These are phyloP conservation scores for Lichtheimia ramosa DNA, from an alignment of 371 early-diverging fungal genomes.

Conservation along the genomic window DNA sequence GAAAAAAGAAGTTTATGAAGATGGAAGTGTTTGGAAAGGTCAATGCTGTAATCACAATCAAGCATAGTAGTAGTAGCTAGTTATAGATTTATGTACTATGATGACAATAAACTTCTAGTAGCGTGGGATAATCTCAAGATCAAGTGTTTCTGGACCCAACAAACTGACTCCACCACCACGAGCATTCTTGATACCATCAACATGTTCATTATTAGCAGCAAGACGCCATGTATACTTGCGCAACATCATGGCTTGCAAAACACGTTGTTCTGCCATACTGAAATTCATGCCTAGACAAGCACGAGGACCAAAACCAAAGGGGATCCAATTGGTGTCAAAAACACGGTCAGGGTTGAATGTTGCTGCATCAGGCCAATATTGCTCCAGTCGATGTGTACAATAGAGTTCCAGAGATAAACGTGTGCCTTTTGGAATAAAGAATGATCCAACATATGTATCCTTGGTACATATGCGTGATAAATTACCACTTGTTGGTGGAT, in stretches of 20 bases:
- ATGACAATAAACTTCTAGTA: conserved; percentile 4
- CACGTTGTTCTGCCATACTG: conserved; percentile 23
- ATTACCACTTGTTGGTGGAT: conserved; percentile 24
- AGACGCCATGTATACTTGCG: conserved; percentile 19
- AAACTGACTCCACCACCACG: conserved; percentile 24
- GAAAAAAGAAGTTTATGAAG: conserved; percentile 86
- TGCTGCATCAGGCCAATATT: conserved; percentile 28
- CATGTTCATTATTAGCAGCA: conserved; percentile 23
- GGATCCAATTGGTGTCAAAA: conserved; percentile 21
- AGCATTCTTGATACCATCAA: conserved; percentile 21
- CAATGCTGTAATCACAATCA: conserved; percentile 9
- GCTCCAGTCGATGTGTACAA: conserved; percentile 19
- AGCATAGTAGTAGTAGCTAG: background rate
- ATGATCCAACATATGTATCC: conserved; percentile 24
- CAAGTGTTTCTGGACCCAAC: conserved; percentile 24
- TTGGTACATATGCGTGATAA: conserved; percentile 19
- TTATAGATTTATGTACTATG: background rate
- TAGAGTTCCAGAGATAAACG: conserved; percentile 32
- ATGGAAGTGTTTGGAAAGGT: conserved; percentile 82
- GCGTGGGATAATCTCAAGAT: conserved; percentile 22
- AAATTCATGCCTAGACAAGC: conserved; percentile 44
- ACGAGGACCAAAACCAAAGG: conserved; percentile 36
- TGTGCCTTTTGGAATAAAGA: conserved; percentile 44
- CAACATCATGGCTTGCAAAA: conserved; percentile 22
- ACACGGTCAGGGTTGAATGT: conserved; percentile 30